These are phyloP conservation scores for Psilocybe tampanensis DNA, from an alignment of 768 basidiomycete genomes.

Conservation along the genomic window DNA sequence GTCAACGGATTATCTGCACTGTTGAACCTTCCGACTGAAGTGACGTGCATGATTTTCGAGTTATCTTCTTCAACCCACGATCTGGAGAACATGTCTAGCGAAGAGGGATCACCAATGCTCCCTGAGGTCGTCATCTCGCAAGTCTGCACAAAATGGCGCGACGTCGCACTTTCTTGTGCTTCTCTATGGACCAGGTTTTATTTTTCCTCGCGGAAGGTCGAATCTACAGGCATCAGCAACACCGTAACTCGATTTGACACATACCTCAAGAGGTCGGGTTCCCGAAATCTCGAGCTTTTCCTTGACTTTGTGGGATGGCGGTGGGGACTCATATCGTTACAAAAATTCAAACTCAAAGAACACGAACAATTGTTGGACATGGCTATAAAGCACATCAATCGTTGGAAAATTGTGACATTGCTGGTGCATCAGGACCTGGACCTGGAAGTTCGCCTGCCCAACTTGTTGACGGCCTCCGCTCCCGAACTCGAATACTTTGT, in stretches of 20 bases:
- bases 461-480: neutral
- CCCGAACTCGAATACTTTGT: conserved; percentile 20
- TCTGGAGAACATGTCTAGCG: neutral
- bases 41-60: conserved; percentile 20
- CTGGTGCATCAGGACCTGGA: conserved; percentile 5
- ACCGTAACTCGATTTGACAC: conserved; percentile 19
- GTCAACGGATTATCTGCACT: conserved; percentile 15
- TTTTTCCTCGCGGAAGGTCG: conserved; percentile 4
- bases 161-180: conserved; percentile 13
- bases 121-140: conserved; percentile 23
- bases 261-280: conserved; percentile 21
- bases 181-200: conserved; percentile 20
- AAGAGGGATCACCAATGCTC: neutral
- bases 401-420: conserved; percentile 20
- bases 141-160: conserved; percentile 24
- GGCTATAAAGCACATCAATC: conserved; percentile 8
- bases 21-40: conserved; percentile 18
- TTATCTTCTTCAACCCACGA: neutral
- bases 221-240: neutral
- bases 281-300: conserved; percentile 17
- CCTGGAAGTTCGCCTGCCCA: neutral
- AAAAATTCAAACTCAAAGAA: neutral
- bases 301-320: conserved; percentile 11
- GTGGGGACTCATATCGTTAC: too few species aligned
- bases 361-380: conserved; percentile 6